Evolutionary conservation across 2,329 filamentous ascomycete species (phyloP), one percentile per base, ranked within the genome.

Genomic region (Macroventuria anomochaeta): DNA sequence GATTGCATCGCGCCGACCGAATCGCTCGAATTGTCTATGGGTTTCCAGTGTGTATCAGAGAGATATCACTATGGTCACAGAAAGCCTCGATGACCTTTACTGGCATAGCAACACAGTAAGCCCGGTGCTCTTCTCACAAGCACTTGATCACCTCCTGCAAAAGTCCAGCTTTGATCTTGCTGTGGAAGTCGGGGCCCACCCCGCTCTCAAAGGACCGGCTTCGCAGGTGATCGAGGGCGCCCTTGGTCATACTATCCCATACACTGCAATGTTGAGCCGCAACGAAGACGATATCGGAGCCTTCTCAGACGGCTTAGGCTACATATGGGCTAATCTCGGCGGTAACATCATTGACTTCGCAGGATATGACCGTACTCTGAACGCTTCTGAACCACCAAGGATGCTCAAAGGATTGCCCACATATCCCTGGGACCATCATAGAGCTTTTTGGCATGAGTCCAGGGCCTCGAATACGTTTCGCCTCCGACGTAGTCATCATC

Each of bases 161-260:
- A 64, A 63, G 0, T 44, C 60, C 13, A 71, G 76, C 36, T 64
- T 73, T 7, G 47, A 44, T 23, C 72, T 78, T 39, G 67, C 75
- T 8, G 72, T 81, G 5, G 80, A 81, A 49, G 61, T 81, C 8
- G 80, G 80, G 0, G 76, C 79, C 2, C 79, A 81, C 53, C 74
- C 79, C 0, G 74, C 77, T 2, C 67, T 82, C 5, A 77, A 76
- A 54, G 73, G 74, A 0, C 79, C 80, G 0, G 71, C 70, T 0
- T 61, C 49, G 0, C 69, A 78, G 43, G 76, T 63, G 0, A 68
- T 77, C 21, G 61, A 70, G n/a, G 25, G 31, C 4, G 11, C 15
- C 3, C 12, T 32, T 2, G 44, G 40, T 5, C 18, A 23, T 5
- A 21, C 15, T 3, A 26, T 61, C 11, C 62, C 66, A 2, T 70